Conservation (phyloP, 352 stramenopile species). For the Pythium rhizo-oryzae region DNA sequence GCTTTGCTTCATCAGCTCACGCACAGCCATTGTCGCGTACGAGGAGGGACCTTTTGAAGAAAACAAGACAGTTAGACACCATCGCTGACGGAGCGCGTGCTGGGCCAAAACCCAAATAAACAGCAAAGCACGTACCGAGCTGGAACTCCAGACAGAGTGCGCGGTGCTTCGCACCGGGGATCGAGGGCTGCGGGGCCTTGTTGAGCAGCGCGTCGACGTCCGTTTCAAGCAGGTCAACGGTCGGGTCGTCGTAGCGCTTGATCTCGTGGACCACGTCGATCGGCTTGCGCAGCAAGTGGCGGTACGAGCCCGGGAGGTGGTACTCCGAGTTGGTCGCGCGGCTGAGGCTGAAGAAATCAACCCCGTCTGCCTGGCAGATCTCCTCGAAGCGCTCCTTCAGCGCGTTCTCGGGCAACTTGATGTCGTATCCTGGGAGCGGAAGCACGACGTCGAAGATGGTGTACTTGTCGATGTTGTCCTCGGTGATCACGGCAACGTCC, state of each 20-base stretch:
- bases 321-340: slow-evolving; percentile 57
- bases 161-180: slow-evolving; percentile 59
- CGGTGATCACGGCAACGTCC: slow-evolving; percentile 38
- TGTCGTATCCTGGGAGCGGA: slow-evolving; percentile 90
- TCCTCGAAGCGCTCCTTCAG: slow-evolving; percentile 86
- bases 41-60: slow-evolving; percentile 70
- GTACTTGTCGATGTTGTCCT: slow-evolving; percentile 87
- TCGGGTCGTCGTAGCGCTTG: slow-evolving; percentile 92
- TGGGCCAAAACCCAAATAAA: background rate
- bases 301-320: slow-evolving; percentile 79
- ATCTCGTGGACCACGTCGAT: slow-evolving; percentile 91
- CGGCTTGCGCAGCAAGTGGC: slow-evolving; percentile 24
- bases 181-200: slow-evolving; percentile 43
- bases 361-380: slow-evolving; percentile 37
- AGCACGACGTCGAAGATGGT: slow-evolving; percentile 94
- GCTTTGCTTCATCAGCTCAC: slow-evolving; percentile 95
- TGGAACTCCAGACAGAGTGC: slow-evolving; percentile 85
- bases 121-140: slow-evolving; percentile 40
- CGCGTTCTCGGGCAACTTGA: background rate
- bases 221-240: slow-evolving; percentile 92
- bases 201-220: slow-evolving; percentile 86
- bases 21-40: slow-evolving; percentile 96
- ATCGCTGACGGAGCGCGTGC: background rate
- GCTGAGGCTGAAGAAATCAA: slow-evolving; percentile 35
- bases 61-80: background rate